Conservation (phyloP, 495 filamentous ascomycete genomes). For the Tuber magnatum region DNA sequence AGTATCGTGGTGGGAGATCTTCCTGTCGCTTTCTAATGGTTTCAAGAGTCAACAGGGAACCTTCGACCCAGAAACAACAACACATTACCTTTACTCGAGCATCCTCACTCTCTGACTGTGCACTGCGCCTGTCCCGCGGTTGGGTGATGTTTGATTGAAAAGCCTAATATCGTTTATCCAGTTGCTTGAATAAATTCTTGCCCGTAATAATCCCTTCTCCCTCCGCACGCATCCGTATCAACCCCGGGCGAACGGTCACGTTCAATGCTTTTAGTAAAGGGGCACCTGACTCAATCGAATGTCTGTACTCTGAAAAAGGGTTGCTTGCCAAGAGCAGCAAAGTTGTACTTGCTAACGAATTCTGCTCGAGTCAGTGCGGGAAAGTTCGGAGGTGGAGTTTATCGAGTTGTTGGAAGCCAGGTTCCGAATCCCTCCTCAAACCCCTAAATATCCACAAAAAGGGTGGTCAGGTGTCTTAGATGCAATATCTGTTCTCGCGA, state of each 20-base stretch:
- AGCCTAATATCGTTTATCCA: neutral
- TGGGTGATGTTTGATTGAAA: neutral
- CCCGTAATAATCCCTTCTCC: neutral
- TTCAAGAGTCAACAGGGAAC: neutral
- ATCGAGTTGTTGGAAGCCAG: neutral
- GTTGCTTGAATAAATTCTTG: neutral
- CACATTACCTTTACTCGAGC: neutral
- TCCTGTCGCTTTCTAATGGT: neutral
- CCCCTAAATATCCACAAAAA: neutral
- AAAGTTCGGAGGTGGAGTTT: neutral
- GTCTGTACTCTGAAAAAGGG: neutral
- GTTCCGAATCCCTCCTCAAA: neutral
- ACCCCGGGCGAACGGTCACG: neutral
- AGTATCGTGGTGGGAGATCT: neutral
- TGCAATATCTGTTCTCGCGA: neutral
- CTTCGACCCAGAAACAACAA: neutral
- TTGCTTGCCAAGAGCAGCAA: neutral
- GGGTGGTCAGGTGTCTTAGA: neutral
- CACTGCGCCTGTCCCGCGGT: neutral
- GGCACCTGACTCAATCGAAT: neutral
- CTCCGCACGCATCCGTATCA: neutral
- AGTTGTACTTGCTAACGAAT: neutral
- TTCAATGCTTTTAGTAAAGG: neutral
- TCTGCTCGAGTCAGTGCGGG: neutral
- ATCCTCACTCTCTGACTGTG: neutral